Conservation (phyloP, 805 yeast species). For the Lachancea cidri region DNA sequence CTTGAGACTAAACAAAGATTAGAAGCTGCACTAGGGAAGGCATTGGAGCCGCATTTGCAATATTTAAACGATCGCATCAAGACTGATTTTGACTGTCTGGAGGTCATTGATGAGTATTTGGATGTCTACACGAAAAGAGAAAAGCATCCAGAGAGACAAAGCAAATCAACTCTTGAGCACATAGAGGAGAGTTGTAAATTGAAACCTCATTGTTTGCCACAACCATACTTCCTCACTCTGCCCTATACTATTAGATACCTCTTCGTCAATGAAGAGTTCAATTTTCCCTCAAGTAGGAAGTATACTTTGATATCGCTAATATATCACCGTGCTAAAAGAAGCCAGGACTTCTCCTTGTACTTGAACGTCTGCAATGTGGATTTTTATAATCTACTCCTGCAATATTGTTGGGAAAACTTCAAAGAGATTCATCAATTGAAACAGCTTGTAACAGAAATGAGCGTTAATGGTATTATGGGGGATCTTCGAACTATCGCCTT, state of each 20-base stretch:
- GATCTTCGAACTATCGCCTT: conserved; percentile 27
- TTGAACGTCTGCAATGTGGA: conserved; percentile 28
- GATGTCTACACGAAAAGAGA: conserved; percentile 13
- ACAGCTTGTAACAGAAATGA: conserved; percentile 27
- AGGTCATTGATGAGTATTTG: conserved; percentile 13
- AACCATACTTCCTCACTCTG: conserved; percentile 24
- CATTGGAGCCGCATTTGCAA: conserved; percentile 19
- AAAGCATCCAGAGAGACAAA: conserved; percentile 11
- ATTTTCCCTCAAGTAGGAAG: conserved; percentile 23
- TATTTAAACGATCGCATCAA: conserved; percentile 10
- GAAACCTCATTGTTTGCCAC: conserved; percentile 17
- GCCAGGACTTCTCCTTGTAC: conserved; percentile 25
- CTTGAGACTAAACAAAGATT: conserved; percentile 21
- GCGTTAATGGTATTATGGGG: conserved; percentile 29
- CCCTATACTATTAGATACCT: conserved; percentile 23
- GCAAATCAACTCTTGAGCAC: conserved; percentile 15
- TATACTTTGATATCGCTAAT: conserved; percentile 22
- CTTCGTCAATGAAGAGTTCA: conserved; percentile 13
- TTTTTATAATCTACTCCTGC: conserved; percentile 27
- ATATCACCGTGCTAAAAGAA: conserved; percentile 26
- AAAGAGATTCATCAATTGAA: conserved; percentile 19
- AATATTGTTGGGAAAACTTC: conserved; percentile 28
- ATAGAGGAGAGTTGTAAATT: conserved; percentile 11
- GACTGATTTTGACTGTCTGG: conserved; percentile 25
- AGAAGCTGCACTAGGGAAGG: conserved; percentile 19